phyloP scores from a whole-genome alignment of 2,329 filamentous ascomycete species.

The Fusarium burgessii region DNA sequence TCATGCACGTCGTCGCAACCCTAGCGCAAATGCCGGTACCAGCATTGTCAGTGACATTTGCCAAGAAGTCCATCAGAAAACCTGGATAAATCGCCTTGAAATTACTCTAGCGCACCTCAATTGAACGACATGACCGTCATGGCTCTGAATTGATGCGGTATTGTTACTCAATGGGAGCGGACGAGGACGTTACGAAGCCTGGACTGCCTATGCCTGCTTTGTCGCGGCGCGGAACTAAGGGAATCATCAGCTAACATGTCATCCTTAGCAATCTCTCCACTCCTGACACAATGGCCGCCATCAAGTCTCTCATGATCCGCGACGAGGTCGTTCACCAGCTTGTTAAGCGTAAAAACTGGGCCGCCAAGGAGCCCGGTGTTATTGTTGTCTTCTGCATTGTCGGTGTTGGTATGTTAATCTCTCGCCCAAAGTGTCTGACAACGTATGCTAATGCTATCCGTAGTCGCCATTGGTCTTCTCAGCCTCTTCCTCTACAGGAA shows the following conservation, averaged over 20 bases:
- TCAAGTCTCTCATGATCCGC: constrained; percentile 55
- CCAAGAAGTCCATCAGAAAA: constrained; percentile 22
- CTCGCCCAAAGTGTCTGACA: not conserved
- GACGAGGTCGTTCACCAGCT: constrained; percentile 54
- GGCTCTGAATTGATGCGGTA: constrained; percentile 20
- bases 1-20: constrained; percentile 28
- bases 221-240: not conserved
- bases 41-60: constrained; percentile 22
- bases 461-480: constrained; percentile 52
- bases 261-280: constrained; percentile 45
- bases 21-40: constrained; percentile 19
- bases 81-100: not conserved
- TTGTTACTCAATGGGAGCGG: constrained; percentile 20
- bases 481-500: constrained; percentile 50
- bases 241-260: constrained; percentile 14
- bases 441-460: constrained; percentile 28
- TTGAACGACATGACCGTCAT: constrained; percentile 17
- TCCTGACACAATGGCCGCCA: constrained; percentile 57
- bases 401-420: constrained; percentile 52
- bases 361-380: constrained; percentile 54
- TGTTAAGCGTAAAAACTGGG: constrained; percentile 58
- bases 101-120: constrained; percentile 18
- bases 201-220: not conserved
- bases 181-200: not conserved
- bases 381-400: constrained; percentile 60